A percentile compares a stretch with the other conserved stretches of the same genome.
These are phyloP conservation scores for Colletotrichum spinosum DNA, from an alignment of 2,329 filamentous ascomycete species.

Conservation along the genomic window DNA sequence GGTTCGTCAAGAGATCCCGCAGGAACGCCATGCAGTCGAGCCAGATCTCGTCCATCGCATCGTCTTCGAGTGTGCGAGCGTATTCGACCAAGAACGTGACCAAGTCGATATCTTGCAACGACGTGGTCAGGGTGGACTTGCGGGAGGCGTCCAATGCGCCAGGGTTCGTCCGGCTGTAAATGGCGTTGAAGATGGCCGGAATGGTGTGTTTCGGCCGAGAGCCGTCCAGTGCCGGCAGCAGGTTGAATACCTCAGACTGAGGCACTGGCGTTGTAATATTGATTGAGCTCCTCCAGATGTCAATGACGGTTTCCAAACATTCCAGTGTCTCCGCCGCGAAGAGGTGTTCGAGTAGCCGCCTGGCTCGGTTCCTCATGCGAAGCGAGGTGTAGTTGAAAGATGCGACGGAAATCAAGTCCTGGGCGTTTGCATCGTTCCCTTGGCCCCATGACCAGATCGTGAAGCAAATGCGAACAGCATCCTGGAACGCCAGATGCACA, in stretches of 20 bases:
- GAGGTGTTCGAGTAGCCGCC: conserved; percentile 89
- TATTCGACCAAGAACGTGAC: conserved; percentile 93
- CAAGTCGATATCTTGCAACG: conserved; percentile 84
- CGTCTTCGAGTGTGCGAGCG: conserved; percentile 89
- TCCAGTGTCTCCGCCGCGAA: conserved; percentile 93
- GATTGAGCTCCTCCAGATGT: conserved; percentile 77
- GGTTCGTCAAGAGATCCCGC: conserved; percentile 89
- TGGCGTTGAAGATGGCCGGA: conserved; percentile 93
- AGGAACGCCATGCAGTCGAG: conserved; percentile 92
- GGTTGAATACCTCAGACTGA: conserved; percentile 78
- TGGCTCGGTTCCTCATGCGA: conserved; percentile 88
- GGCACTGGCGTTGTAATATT: conserved; percentile 60
- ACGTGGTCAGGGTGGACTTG: conserved; percentile 89
- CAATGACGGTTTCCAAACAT: conserved; percentile 90
- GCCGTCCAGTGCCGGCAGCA: conserved; percentile 91
- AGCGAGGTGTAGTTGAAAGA: conserved; percentile 93
- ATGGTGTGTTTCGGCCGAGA: conserved; percentile 92
- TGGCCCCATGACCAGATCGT: conserved; percentile 95
- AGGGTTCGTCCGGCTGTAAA: conserved; percentile 94
- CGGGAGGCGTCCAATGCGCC: conserved; percentile 80
- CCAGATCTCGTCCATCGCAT: conserved; percentile 99
- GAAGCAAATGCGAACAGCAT: conserved; percentile 92
- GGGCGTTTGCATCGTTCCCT: conserved; percentile 65
- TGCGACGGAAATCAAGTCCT: conserved; percentile 76
- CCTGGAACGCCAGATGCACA: conserved; percentile 95